These are phyloP conservation scores for Cupressus sempervirens DNA, from an alignment of 75 land plant genomes.

Conservation along the genomic window DNA sequence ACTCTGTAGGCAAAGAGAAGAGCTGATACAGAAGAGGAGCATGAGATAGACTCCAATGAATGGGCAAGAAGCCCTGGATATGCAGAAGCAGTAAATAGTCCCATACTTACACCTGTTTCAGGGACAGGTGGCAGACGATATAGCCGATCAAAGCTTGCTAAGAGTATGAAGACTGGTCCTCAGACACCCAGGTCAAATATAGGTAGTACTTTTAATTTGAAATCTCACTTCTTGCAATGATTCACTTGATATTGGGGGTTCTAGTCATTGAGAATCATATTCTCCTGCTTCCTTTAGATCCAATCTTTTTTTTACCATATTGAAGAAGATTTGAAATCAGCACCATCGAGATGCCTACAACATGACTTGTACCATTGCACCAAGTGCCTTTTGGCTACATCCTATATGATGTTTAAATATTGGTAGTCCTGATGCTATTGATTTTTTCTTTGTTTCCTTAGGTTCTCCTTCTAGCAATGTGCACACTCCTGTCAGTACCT, in stretches of 20 bases:
- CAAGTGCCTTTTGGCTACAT: neutral
- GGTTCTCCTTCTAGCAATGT: conserved; percentile 69
- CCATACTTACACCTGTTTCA: conserved; percentile 49
- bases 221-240: neutral
- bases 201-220: conserved; percentile 24
- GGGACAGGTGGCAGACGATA: conserved; percentile 33
- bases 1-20: conserved; percentile 40
- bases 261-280: too few species aligned
- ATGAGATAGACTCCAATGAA: conserved; percentile 50
- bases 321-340: too few species aligned
- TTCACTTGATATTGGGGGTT: neutral
- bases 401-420: neutral
- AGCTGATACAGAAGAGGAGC: conserved; percentile 35
- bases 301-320: too few species aligned
- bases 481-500: conserved; percentile 72
- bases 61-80: conserved; percentile 36
- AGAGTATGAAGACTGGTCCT: conserved; percentile 32
- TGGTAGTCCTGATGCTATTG: neutral
- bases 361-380: too few species aligned
- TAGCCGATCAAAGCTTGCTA: conserved; percentile 37
- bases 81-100: conserved; percentile 35
- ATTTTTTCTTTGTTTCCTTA: conserved; percentile 18
- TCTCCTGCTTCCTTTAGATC: neutral
- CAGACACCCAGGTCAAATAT: conserved; percentile 50
- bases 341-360: too few species aligned